phyloP scores from a whole-genome alignment of 441 rosid species.

The Corymbia calophylla region DNA sequence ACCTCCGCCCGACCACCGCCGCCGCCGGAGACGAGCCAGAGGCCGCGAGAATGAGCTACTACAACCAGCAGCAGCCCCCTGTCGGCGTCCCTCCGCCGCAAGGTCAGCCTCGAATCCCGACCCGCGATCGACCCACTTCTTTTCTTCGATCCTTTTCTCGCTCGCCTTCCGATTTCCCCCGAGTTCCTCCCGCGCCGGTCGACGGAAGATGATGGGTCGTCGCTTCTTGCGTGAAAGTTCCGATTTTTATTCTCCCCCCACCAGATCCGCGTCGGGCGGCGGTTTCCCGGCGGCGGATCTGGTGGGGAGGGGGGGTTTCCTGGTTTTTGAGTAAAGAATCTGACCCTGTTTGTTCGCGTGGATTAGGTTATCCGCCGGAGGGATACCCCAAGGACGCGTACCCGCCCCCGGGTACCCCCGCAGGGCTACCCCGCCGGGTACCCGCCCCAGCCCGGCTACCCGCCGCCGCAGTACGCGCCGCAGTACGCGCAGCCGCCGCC shows the following conservation, averaged over 20 bases:
- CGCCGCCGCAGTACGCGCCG: not conserved
- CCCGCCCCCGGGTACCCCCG: constrained; percentile 75
- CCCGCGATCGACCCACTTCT: not conserved
- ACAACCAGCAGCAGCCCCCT: constrained; percentile 79
- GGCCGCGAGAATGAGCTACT: constrained; percentile 48
- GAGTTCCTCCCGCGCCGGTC: not conserved
- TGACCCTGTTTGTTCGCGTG: not conserved
- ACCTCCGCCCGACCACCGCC: not conserved
- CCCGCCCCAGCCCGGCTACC: not conserved
- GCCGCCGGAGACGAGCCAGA: no score
- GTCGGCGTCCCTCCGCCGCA: constrained; percentile 79
- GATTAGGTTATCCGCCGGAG: constrained; percentile 73
- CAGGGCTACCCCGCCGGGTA: not conserved
- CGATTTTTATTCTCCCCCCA: not conserved
- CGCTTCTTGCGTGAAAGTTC: not conserved
- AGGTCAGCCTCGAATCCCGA: not conserved
- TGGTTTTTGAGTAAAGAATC: not conserved
- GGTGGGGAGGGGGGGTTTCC: not conserved
- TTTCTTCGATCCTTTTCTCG: not conserved
- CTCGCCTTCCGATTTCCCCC: not conserved
- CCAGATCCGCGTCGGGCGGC: not conserved
- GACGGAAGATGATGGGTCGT: not conserved
- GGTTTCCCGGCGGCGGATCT: not conserved
- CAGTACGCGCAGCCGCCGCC: not conserved
- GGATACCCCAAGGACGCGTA: constrained; percentile 74